A percentile compares a stretch with the other conserved stretches of the same genome.
Conservation (phyloP, 352 stramenopile genomes). For the Phytophthora litchii region DNA sequence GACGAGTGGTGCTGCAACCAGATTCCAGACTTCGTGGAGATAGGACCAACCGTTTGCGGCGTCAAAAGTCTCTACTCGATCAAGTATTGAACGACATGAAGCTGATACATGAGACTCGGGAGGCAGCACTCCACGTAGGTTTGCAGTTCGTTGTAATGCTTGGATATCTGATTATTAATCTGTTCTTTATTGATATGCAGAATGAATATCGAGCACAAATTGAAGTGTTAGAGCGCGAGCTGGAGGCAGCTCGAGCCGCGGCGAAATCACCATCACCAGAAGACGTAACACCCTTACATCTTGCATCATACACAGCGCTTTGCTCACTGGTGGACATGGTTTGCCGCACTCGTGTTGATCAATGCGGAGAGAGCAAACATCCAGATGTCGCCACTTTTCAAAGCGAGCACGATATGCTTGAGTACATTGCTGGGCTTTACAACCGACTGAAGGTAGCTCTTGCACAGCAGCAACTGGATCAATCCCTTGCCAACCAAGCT, state of each 20-base stretch:
- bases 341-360: neutral
- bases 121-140: constrained; percentile 52
- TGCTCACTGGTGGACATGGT: constrained; percentile 51
- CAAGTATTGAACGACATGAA: constrained; percentile 59
- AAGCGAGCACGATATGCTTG: constrained; percentile 30
- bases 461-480: neutral
- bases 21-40: constrained; percentile 13
- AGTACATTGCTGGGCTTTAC: constrained; percentile 50
- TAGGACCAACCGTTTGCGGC: constrained; percentile 16
- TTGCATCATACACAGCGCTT: constrained; percentile 50
- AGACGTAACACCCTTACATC: constrained; percentile 7
- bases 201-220: constrained; percentile 51
- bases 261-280: neutral
- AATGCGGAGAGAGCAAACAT: constrained; percentile 16
- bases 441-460: constrained; percentile 34
- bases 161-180: neutral
- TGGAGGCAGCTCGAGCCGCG: constrained; percentile 20
- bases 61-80: constrained; percentile 37
- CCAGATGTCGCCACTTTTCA: constrained; percentile 35
- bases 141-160: neutral
- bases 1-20: constrained; percentile 55
- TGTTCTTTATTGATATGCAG: constrained; percentile 14
- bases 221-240: constrained; percentile 35
- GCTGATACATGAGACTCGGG: constrained; percentile 54
- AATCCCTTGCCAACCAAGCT: neutral